Conservation (phyloP, 1,284 basidiomycete genomes). For the Nidula niveotomentosa region DNA sequence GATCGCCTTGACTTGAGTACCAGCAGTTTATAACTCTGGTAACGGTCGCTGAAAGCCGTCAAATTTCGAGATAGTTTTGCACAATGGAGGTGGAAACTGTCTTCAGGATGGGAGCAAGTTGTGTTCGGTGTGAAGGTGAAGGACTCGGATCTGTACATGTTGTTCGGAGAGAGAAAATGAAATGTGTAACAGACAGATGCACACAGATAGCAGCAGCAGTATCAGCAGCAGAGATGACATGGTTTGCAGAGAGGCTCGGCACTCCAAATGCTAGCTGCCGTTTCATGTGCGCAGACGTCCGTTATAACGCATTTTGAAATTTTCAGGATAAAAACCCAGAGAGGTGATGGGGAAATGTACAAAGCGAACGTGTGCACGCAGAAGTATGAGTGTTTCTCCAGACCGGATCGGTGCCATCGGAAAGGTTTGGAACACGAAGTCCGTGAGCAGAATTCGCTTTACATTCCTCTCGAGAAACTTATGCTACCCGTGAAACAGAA, state of each 20-base stretch:
- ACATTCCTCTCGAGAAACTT: not conserved
- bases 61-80: conserved; percentile 16
- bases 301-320: conserved; percentile 16
- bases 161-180: too few relatives aligned
- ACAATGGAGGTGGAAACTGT: conserved; percentile 14
- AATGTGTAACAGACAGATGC: not conserved
- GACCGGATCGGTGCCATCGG: not conserved
- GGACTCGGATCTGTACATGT: conserved; percentile 4
- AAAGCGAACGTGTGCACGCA: not conserved
- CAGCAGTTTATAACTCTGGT: conserved; percentile 40
- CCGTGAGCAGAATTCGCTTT: not conserved
- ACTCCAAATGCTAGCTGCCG: not conserved
- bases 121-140: conserved; percentile 13
- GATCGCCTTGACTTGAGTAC: conserved; percentile 41
- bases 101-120: conserved; percentile 13
- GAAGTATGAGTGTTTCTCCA: not conserved
- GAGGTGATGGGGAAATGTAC: not conserved
- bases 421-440: not conserved
- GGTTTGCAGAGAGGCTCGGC: too few relatives aligned
- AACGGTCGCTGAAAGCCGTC: conserved; percentile 21
- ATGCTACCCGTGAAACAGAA: not conserved
- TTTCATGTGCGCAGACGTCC: conserved; percentile 12
- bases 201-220: conserved; percentile 10
- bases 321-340: too few relatives aligned
- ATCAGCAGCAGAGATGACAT: not conserved